These are phyloP conservation scores for Eucalyptus marginata DNA, from an alignment of 345 rosid genomes.

Conservation along the genomic window DNA sequence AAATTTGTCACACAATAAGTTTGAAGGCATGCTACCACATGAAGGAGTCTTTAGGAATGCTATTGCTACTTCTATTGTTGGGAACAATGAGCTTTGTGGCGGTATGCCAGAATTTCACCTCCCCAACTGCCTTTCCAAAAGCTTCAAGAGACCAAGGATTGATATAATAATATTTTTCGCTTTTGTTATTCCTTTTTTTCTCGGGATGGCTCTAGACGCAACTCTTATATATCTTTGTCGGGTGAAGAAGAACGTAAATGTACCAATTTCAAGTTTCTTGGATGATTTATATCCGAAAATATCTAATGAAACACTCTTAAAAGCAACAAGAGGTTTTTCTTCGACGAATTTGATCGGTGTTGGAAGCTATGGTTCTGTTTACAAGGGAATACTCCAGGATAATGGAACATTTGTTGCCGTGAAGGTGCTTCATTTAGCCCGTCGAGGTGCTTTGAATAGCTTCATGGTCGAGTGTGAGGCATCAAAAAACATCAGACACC, in stretches of 20 bases:
- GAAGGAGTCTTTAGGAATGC: no score
- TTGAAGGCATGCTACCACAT: no score
- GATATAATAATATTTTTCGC: no score
- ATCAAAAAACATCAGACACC: no score
- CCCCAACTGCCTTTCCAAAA: not conserved
- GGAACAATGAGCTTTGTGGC: not conserved
- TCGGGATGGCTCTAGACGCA: not conserved
- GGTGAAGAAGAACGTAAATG: not conserved
- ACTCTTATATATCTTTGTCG: accelerated
- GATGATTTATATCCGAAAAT: accelerated
- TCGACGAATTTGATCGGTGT: accelerated
- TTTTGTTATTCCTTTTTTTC: not conserved
- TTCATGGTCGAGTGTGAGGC: no score
- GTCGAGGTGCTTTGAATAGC: no score
- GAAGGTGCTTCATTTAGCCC: no score
- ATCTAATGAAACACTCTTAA: not conserved
- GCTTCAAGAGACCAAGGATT: not conserved
- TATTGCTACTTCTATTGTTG: not conserved
- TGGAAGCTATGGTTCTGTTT: not conserved
- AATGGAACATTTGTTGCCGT: no score
- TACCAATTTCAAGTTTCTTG: accelerated
- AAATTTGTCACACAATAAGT: no score
- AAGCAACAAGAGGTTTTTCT: accelerated
- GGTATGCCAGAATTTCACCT: accelerated
- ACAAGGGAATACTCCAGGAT: no score